Base-by-base conservation (phyloP, 148 eudicot species). In the Rhododendron kiyosumense region DNA sequence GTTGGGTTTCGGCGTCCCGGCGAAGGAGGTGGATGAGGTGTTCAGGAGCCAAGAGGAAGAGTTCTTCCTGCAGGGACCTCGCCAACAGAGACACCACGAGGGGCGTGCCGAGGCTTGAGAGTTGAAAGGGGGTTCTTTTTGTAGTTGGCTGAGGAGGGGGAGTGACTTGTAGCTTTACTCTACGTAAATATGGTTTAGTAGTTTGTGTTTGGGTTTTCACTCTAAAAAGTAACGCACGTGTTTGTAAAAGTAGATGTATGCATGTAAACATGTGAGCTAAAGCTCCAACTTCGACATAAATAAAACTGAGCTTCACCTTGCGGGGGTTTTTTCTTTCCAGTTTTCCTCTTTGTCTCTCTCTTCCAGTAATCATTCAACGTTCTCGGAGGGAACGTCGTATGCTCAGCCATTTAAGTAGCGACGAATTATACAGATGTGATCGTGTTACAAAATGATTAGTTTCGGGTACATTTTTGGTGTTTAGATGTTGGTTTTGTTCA, bases 1-100 rank as follows among this genome's bases (percentile, higher is more conserved):
- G 91, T 76, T 96, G 84, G 90, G 94, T 0, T 96, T 95, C 3
- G 89, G 90, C 0, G 82, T 78, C 7, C 79, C 92, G n/a, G 91
- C 93, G 0, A 89, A 82, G 7, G 93, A 90, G 77, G 95, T 96
- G 67, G 94, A 91, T 5, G 84, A 88, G 73, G 88, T 92, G 24
- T 86, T 96, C 59, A 77, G 74, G 88, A 88, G 79, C 81, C 97
- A 94, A 59, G 84, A 90, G 0, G 93, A 91, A 15, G 95, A 91
- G 88, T 90, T 91, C 81, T 96, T 96, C 90, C 61, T 92, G 75
- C 46, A 8, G 81, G 97, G 99, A 0, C 98, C 98, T 30, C 22
- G 41, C 38, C 20, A 71, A 1, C 74, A 26, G 1, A 77, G 85
- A 6, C 90, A 85, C 65, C 90, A 85, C 59, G 89, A 85, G 79